phyloP scores from a whole-genome alignment of 257 asterid genomes.

The Avicennia marina region DNA sequence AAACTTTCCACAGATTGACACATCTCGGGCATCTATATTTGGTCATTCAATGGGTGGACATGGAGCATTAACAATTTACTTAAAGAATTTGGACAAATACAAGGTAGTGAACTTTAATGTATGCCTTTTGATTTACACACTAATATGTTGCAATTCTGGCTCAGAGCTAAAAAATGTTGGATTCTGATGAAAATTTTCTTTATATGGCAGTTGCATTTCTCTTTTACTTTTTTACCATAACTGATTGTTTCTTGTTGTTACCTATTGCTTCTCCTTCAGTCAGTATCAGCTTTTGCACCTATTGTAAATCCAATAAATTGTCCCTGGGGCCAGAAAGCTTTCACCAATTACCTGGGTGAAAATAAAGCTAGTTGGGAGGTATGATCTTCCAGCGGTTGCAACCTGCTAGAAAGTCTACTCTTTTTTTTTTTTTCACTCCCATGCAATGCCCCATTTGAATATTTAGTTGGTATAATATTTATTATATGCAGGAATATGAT shows the following conservation, averaged over 20 bases:
- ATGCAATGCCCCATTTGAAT: constrained; percentile 6
- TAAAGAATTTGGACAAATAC: constrained; percentile 85
- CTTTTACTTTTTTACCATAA: background rate
- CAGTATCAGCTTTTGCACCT: constrained; percentile 95
- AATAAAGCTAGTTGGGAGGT: constrained; percentile 92
- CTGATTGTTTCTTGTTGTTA: background rate
- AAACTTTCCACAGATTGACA: constrained; percentile 79
- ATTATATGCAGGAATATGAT: constrained; percentile 81
- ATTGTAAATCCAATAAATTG: constrained; percentile 76
- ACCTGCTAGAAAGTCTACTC: too few relatives aligned
- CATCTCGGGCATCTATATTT: constrained; percentile 79
- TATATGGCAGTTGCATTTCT: too few relatives aligned
- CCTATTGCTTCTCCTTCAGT: constrained; percentile 48
- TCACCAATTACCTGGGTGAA: constrained; percentile 83
- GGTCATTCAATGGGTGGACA: constrained; percentile 99
- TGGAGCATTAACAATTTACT: constrained; percentile 92
- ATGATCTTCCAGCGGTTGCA: constrained; percentile 21
- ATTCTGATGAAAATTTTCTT: too few relatives aligned
- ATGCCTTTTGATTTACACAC: background rate
- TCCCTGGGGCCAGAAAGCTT: constrained; percentile 99
- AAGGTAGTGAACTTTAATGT: constrained; percentile 47
- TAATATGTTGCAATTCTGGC: too few relatives aligned
- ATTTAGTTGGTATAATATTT: too few relatives aligned
- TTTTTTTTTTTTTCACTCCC: too few relatives aligned
- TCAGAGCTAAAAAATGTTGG: too few relatives aligned